These are phyloP conservation scores for Venturia aucupariae DNA, from an alignment of 2,329 filamentous ascomycete species.

Conservation along the genomic window DNA sequence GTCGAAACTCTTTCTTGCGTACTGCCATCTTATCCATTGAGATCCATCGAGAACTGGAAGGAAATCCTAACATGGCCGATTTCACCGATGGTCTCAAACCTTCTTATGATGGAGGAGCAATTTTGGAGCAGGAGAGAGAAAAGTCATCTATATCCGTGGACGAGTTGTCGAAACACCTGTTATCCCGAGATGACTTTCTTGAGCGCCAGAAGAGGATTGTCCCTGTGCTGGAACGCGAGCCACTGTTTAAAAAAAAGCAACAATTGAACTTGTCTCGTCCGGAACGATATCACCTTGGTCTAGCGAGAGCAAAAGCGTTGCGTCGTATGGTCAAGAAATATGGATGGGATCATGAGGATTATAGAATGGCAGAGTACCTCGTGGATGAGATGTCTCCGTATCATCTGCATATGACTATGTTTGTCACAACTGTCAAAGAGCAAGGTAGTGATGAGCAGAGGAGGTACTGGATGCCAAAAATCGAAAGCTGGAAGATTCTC, in stretches of 20 bases:
- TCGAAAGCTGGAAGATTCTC: slow-evolving; percentile 41
- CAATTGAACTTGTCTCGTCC: slow-evolving; percentile 43
- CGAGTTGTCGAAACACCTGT: slow-evolving; percentile 38
- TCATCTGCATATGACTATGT: slow-evolving; percentile 44
- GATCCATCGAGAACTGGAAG: not conserved
- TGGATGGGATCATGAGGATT: slow-evolving; percentile 41
- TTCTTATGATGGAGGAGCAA: slow-evolving; percentile 36
- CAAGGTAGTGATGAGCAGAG: slow-evolving; percentile 40
- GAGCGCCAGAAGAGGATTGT: slow-evolving; percentile 39
- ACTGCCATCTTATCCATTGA: not conserved
- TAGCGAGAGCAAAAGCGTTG: slow-evolving; percentile 43
- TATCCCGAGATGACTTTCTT: slow-evolving; percentile 40
- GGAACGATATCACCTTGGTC: slow-evolving; percentile 43
- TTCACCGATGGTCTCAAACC: slow-evolving; percentile 42
- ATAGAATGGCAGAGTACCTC: slow-evolving; percentile 43
- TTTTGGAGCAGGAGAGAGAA: slow-evolving; percentile 37
- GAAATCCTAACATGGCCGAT: slow-evolving; percentile 31
- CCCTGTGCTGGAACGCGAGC: slow-evolving; percentile 35
- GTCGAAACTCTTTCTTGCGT: not conserved
- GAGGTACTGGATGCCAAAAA: slow-evolving; percentile 41
- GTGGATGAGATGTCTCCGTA: slow-evolving; percentile 46
- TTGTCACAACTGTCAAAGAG: slow-evolving; percentile 41
- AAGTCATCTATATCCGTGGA: slow-evolving; percentile 35
- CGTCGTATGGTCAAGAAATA: slow-evolving; percentile 37
- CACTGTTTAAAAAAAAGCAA: slow-evolving; percentile 41